Percentiles rank a stretch among this genome's conserved stretches.
phyloP scores from a whole-genome alignment of 345 rosid genomes.

The Populus tremula region DNA sequence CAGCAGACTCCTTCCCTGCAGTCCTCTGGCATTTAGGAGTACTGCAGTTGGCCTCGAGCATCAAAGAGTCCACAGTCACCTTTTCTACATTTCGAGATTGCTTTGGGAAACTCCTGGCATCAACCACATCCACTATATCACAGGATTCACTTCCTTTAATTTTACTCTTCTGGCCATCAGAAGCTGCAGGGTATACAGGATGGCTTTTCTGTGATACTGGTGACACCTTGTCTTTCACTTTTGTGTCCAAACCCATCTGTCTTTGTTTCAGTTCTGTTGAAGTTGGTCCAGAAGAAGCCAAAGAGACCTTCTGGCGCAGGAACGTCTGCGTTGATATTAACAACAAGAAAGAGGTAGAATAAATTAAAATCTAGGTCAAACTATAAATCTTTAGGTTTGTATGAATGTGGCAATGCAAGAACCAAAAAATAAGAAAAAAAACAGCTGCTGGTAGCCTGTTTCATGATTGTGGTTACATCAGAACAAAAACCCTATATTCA shows the following conservation, averaged over 20 bases:
- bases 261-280: slow-evolving; percentile 37
- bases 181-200: slow-evolving; percentile 4
- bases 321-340: slow-evolving; percentile 60
- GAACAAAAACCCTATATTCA: background rate
- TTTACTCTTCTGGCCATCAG: slow-evolving; percentile 22
- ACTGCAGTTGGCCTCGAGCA: slow-evolving; percentile 17
- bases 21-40: slow-evolving; percentile 23
- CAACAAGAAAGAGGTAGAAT: background rate
- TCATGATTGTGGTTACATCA: background rate
- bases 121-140: slow-evolving; percentile 29
- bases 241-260: slow-evolving; percentile 31
- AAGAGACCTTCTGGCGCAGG: slow-evolving; percentile 79
- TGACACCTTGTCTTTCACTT: slow-evolving; percentile 25
- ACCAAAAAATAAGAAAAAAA: background rate
- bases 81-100: slow-evolving; percentile 12
- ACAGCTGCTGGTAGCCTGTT: background rate
- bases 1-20: slow-evolving; percentile 20
- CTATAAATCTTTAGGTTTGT: background rate
- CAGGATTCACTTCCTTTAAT: slow-evolving; percentile 28
- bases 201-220: slow-evolving; percentile 12
- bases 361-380: background rate
- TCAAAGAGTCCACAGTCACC: slow-evolving; percentile 11
- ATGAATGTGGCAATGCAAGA: background rate
- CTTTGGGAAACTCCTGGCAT: slow-evolving; percentile 19
- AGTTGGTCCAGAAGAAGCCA: slow-evolving; percentile 56